These are phyloP conservation scores for Mycena amicta DNA, from an alignment of 768 basidiomycete species.

Conservation along the genomic window DNA sequence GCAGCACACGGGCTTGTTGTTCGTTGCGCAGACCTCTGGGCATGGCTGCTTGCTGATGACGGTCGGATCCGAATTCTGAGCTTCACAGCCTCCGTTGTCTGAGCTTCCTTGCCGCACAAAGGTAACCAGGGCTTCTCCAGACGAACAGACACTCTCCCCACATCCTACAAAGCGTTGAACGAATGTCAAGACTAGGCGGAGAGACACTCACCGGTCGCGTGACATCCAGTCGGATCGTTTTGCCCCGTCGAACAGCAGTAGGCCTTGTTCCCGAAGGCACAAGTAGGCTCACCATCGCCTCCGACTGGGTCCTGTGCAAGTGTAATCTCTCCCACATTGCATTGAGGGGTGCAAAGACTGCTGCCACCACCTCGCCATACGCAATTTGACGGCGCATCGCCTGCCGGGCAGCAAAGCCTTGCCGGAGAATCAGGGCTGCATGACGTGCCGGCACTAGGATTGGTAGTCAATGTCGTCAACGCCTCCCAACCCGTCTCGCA, in stretches of 20 bases:
- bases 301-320: conserved; percentile 24
- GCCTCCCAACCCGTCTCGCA: conserved; percentile 24
- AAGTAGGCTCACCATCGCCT: conserved; percentile 23
- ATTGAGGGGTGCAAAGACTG: conserved; percentile 24
- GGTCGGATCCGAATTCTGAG: background rate
- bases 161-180: conserved; percentile 4
- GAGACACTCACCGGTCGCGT: conserved; percentile 6
- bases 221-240: conserved; percentile 14
- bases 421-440: conserved; percentile 20
- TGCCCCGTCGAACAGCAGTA: conserved; percentile 24
- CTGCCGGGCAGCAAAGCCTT: conserved; percentile 25
- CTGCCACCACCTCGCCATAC: conserved; percentile 27
- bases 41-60: conserved; percentile 8
- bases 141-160: conserved; percentile 1
- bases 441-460: conserved; percentile 12
- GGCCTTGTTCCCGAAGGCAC: conserved; percentile 25
- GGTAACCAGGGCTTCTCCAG: conserved; percentile 12
- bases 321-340: conserved; percentile 25
- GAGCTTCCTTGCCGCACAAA: conserved; percentile 16
- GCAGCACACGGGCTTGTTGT: conserved; percentile 22
- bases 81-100: conserved; percentile 20
- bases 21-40: conserved; percentile 14
- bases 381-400: conserved; percentile 24
- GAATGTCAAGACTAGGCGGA: background rate
- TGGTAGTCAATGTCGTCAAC: conserved; percentile 22